Percentiles rank a stretch among this genome's conserved stretches.
Conservation (phyloP, 805 yeast genomes). For the Scheffersomyces stipitis region DNA sequence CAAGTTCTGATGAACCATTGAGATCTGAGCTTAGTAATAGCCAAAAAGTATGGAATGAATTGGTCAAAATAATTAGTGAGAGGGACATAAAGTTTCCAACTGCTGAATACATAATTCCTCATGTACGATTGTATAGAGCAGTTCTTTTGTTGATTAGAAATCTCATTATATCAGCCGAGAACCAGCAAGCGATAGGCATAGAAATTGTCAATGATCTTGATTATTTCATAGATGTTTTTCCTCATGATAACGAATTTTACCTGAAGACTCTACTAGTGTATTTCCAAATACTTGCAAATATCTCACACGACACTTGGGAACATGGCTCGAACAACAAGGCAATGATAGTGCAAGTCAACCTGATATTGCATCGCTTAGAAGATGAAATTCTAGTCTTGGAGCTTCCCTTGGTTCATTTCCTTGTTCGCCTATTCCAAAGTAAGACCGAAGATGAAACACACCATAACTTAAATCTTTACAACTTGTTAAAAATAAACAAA, state of each 20-base stretch:
- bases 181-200: conserved; percentile 2
- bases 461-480: conserved; percentile 5
- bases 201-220: conserved; percentile 3
- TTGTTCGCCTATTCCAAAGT: neutral
- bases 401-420: neutral
- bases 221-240: conserved; percentile 5
- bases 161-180: conserved; percentile 22
- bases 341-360: conserved; percentile 1
- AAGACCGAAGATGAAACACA: conserved; percentile 3
- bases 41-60: neutral
- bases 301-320: conserved; percentile 2
- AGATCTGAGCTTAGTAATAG: neutral
- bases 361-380: neutral
- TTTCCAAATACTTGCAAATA: conserved; percentile 25
- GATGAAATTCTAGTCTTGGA: neutral
- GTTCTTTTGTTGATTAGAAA: conserved; percentile 49
- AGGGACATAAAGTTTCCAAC: neutral
- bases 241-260: conserved; percentile 9
- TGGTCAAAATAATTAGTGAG: neutral
- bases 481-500: conserved; percentile 3
- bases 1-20: neutral
- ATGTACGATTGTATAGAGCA: conserved; percentile 45
- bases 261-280: conserved; percentile 15
- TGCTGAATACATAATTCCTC: neutral
- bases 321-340: conserved; percentile 1